Base-by-base conservation (phyloP, 306 rosid genomes). In the Medicago lupulina region DNA sequence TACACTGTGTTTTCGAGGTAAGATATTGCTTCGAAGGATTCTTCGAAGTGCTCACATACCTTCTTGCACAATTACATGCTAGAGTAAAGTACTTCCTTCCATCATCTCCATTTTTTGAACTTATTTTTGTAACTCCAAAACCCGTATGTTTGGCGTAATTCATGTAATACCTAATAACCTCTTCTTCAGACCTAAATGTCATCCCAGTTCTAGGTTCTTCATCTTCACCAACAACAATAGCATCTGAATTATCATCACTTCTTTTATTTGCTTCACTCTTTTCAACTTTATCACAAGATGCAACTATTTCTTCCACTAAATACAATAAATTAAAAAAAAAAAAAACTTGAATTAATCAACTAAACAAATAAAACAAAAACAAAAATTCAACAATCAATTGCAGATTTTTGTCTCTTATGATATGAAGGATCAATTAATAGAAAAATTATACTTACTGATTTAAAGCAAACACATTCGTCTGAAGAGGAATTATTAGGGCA, bases 31-130 rank as follows among this genome's bases (percentile, higher is more conserved):
- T 63, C 1, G 41, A 61, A 61, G 41, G 40, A 61, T 63, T 63
- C 46, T 36, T 63, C 2, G 69, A 63, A 38, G 23, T 63, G 7
- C 69, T 63, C 25, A 63, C 69, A 16, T 63, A 63, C 47, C 17
- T 63, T 9, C 69, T 63, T 0, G 69, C 25, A 63, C 69, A 38
- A 63, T 36, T 38, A 63, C 69, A 63, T 9, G 69, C 69, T 63
- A 63, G 7, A 63, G 46, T 63, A 63, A 63, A 63, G 18, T 63
- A 63, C 9, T 63, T 63, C 25, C 6, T 63, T 63, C 69, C 69
- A 63, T 63, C 69, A 63, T 63, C 69, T 36, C 49, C 49, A 16
- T 63, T 36, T 17, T 63, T 63, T 9, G 69, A 63, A 63, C 69
- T 63, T 36, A 63, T 63, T 63, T 63, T 63, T 8, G 28, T 23